Base-by-base conservation (phyloP, 176 grass and related monocot species). In the Oryza glumipatula region DNA sequence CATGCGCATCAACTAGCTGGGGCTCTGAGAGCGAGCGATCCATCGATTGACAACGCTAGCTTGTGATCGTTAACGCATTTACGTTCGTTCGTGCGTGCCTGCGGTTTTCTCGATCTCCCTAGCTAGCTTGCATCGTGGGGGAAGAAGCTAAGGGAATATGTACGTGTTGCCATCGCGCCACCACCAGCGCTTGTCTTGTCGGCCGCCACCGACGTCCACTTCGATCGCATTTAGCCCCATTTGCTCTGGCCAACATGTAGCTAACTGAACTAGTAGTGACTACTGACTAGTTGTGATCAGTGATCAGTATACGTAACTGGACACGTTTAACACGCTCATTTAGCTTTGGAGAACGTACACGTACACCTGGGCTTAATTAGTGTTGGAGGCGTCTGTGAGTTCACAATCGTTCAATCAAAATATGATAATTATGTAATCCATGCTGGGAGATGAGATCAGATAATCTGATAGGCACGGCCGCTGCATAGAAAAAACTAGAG, bases 141-240 rank as follows among this genome's bases (percentile, higher is more conserved):
- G 19, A 30, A 30, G 28, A 30, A 30, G 28, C 28, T 30, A 44
- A 44, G 15, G 39, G 39, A n/a, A 63, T 23, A 63, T 54, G 15
- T 39, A 21, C 51, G 5, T 8, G 48, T 22, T 60, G 30, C 51
- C 26, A 76, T 76, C 30, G 74, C 74, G 51, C 74, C 73, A 22
- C 49, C 30, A 76, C 74, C 30, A 22, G 30, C 16, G 17, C 22
- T 14, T 76, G 74, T 76, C 30, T 8, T 60, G 74, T 76, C 74
- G 51, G 17, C 49, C 39, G 39, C 24, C 7, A 46, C 28, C 28
- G 48, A 21, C 48, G 48, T 54, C 48, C 47, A 35, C 51, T 36
- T 54, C 35, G 35, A 36, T 36, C 73, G 15, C 26, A 26, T 75
- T 45, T 33, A 35, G 15, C 15, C 23, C 7, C 24, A 48, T 74